Base-by-base conservation (phyloP, 2,329 filamentous ascomycete genomes). In the Sclerotinia glacialis region DNA sequence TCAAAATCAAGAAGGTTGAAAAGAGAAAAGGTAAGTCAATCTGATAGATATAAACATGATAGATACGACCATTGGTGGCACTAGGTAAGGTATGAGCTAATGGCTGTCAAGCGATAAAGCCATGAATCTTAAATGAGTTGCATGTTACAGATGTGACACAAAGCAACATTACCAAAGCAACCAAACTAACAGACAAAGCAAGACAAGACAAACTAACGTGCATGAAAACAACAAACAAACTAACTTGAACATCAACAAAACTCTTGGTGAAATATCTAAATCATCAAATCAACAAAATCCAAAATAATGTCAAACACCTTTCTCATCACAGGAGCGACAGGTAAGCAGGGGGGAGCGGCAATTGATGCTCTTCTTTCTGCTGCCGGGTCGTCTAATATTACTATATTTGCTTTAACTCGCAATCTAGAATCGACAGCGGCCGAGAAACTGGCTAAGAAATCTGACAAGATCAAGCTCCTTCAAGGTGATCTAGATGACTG, bases 321-420 rank as follows among this genome's bases (percentile, higher is more conserved):
- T 26, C 68, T 83, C 67, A 73, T 83, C 59, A 80, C 79, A 26
- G 81, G 81, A 50, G 81, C 80, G 16, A 83, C 82, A 0, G 82
- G 81, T 54, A 80, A 81, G 46, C 82, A 83, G 72, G 82, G 81
- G 31, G 76, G 79, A 28, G 77, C 79, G 53, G 78, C 81, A 8
- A 76, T 83, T 64, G 73, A 78, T 59, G 78, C 79, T 7, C 76
- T 83, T 44, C 74, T 82, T 18, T 68, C 69, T 56, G 74, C 67
- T 16, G 53, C n/a, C 31, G 46, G 47, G 66, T 64, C 72, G 47
- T 34, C 64, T 21, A 46, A 71, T 68, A 80, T 80, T 68, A 79
- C 78, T 18, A 85, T 89, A 65, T 79, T 87, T 56, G 86, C 86
- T 23, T 78, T 88, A 2, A 89, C 86, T 3, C 83, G 86, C 62